Evolutionary conservation across 139 green algal species (phyloP), one percentile per base, ranked within the genome.

Genomic region (Chlorella sp.): DNA sequence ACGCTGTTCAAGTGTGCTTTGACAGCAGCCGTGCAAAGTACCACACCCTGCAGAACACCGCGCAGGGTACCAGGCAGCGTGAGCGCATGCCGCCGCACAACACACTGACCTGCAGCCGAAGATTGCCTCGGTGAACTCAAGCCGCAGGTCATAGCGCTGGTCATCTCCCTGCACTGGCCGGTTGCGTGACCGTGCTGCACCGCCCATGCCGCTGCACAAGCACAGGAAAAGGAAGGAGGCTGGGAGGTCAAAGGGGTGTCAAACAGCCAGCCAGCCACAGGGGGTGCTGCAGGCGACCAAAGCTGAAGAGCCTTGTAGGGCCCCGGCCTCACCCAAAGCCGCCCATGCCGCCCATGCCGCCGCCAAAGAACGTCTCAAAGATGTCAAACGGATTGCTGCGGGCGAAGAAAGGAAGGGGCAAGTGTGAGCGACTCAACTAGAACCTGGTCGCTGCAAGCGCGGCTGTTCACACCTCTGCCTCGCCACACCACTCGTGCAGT

Each of bases 301-400:
- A 19, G 69, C 20, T n/a, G 32, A 38, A 8, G 19, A 11, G n/a
- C n/a, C n/a, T 43, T 8, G 60, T 8, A n/a, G 14, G 28, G 11
- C 5, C 60, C 28, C 14, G 14, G 26, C 38, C 75, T 38, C 40
- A 83, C 77, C 91, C 84, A 41, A 92, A 90, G 51, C 91, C 81
- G 76, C 91, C 92, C 87, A 94, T 91, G 77, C 93, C 92, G 40
- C 82, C 82, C 46, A 91, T 90, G 76, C 92, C 90, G 40, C 90
- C 93, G 36, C 97, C 95, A 82, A 99, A 99, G 90, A 99, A 99
- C 24, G 89, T 93, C 91, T 99, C 97, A 85, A 99, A 99, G 36
- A 99, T 88, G 86, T 99, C 97, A 83, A 99, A 99, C 32, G 97
- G 97, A 90, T 99, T 99, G 75, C 86, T 93, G 72, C 72, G 60